Conservation (phyloP, 1,139 yeast genomes). For the Nematodospora anomalae region DNA sequence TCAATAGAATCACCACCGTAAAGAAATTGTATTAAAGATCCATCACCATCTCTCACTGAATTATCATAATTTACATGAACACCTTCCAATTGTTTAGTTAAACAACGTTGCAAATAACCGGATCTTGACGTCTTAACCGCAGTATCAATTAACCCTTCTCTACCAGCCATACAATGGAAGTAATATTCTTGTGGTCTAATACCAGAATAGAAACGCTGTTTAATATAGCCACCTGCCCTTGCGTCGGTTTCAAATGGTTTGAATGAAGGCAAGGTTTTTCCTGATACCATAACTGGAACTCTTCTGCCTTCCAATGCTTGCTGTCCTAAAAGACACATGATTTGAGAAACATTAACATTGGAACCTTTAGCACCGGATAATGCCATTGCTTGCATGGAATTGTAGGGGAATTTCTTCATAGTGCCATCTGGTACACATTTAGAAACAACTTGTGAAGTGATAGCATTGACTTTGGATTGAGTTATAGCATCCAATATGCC, state of each 20-base stretch:
- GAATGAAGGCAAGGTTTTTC: slow-evolving; percentile 95
- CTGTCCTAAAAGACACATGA: slow-evolving; percentile 98
- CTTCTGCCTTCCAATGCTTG: slow-evolving; percentile 99
- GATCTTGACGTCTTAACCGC: slow-evolving; percentile 99
- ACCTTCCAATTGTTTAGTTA: slow-evolving; percentile 97
- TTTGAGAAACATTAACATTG: slow-evolving; percentile 96
- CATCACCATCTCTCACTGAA: slow-evolving; percentile 95
- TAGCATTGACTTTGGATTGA: slow-evolving; percentile 87
- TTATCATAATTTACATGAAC: slow-evolving; percentile 93
- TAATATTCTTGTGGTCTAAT: slow-evolving; percentile 98
- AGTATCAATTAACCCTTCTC: slow-evolving; percentile 99
- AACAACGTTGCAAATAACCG: slow-evolving; percentile 97
- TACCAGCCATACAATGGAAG: slow-evolving; percentile 99
- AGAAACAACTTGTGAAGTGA: slow-evolving; percentile 90
- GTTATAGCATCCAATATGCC: slow-evolving; percentile 96
- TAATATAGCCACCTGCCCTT: slow-evolving; percentile 97
- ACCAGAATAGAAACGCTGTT: slow-evolving; percentile 97
- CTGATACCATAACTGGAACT: slow-evolving; percentile 99
- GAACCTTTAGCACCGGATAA: slow-evolving; percentile 99
- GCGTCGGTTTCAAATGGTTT: slow-evolving; percentile 97
- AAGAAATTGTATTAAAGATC: slow-evolving; percentile 87
- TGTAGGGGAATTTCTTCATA: slow-evolving; percentile 91
- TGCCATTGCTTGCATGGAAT: slow-evolving; percentile 99
- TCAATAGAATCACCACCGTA: slow-evolving; percentile 98
- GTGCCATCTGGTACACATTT: slow-evolving; percentile 97